Conservation (phyloP, 2,329 filamentous ascomycete species). For the Pyricularia grisea region DNA sequence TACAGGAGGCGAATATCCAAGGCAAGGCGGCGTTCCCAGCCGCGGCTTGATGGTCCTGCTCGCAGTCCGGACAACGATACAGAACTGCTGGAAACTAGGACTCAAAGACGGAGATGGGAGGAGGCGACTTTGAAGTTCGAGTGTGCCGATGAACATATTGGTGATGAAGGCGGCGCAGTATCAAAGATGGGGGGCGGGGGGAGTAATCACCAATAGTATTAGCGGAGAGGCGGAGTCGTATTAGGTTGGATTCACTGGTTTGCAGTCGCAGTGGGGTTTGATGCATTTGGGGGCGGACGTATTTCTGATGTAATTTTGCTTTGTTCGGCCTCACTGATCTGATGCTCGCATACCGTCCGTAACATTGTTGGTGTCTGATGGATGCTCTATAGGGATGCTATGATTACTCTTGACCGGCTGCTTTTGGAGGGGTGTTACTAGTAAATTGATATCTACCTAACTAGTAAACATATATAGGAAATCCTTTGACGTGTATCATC, state of each 20-base stretch:
- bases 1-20: conserved; percentile 24
- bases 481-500: no score
- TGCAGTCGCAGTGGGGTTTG: background rate
- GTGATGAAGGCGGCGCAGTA: background rate
- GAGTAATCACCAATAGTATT: no score
- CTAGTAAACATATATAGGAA: no score
- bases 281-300: background rate
- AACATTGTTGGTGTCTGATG: background rate
- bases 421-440: background rate
- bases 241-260: no score
- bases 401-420: background rate
- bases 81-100: conserved; percentile 26
- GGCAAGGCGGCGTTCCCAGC: conserved; percentile 3
- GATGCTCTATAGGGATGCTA: background rate
- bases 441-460: background rate
- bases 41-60: conserved; percentile 4
- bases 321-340: background rate
- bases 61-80: conserved; percentile 4
- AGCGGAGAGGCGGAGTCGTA: background rate
- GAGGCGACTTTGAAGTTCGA: conserved; percentile 38
- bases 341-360: background rate
- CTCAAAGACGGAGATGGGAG: conserved; percentile 45
- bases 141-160: background rate
- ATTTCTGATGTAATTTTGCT: background rate
- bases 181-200: background rate